A percentile compares a stretch with the other conserved stretches of the same genome.
Evolutionary conservation across 768 basidiomycete species (phyloP).

Genomic region (Suillus plorans): DNA sequence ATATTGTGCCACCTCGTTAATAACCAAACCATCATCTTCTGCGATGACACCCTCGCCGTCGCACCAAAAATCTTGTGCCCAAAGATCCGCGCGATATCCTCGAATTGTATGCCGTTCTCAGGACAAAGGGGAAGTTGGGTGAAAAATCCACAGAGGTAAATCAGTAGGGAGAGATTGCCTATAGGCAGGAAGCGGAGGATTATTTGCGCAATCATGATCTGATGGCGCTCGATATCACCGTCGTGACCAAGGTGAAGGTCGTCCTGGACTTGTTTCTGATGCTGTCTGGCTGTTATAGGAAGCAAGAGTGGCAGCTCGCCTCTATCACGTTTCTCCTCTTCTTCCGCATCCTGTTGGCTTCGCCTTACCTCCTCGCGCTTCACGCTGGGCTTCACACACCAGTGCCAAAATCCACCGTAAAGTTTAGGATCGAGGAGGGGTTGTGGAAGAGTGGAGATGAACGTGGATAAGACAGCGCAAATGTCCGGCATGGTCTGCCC

Average conservation of each 20-base stretch:
- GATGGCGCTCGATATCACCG: constrained; percentile 30
- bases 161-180: constrained; percentile 39
- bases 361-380: constrained; percentile 31
- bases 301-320: constrained; percentile 26
- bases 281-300: constrained; percentile 9
- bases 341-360: constrained; percentile 30
- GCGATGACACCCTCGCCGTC: constrained; percentile 20
- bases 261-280: constrained; percentile 11
- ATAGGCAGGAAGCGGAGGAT: constrained; percentile 51
- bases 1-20: constrained; percentile 27
- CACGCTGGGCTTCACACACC: constrained; percentile 44
- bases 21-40: constrained; percentile 35
- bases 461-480: constrained; percentile 46
- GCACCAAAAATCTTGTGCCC: constrained; percentile 41
- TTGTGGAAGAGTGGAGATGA: constrained; percentile 45
- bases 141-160: constrained; percentile 49
- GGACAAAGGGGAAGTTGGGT: constrained; percentile 51
- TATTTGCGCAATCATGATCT: constrained; percentile 42
- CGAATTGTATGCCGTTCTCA: constrained; percentile 47
- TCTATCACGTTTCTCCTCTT: constrained; percentile 29
- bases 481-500: constrained; percentile 42
- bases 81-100: constrained; percentile 48
- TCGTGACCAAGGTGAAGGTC: constrained; percentile 18
- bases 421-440: constrained; percentile 44
- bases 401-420: constrained; percentile 41